These are phyloP conservation scores for Bruguiera gymnorhiza DNA, from an alignment of 345 rosid species.

Conservation along the genomic window DNA sequence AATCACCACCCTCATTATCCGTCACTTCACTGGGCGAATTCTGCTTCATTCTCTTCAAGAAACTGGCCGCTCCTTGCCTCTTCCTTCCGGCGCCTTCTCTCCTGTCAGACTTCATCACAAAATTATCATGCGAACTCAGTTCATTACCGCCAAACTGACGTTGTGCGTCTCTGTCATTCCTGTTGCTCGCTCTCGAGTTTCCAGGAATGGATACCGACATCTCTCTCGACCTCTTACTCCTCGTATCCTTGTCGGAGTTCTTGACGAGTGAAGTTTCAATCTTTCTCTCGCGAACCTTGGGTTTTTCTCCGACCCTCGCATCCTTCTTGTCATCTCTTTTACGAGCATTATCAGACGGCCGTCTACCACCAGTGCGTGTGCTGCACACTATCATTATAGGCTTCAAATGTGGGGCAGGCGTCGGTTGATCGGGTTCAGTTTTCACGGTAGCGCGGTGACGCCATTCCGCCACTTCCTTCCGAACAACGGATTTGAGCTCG, in stretches of 20 bases:
- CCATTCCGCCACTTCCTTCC: slow-evolving; percentile 41
- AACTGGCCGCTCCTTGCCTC: slow-evolving; percentile 44
- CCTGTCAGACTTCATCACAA: slow-evolving; percentile 34
- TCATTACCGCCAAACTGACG: slow-evolving; percentile 46
- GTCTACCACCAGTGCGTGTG: slow-evolving; percentile 24
- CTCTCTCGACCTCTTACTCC: slow-evolving; percentile 36
- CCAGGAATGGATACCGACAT: slow-evolving; percentile 15
- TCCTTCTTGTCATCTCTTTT: slow-evolving; percentile 23
- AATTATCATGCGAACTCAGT: slow-evolving; percentile 46
- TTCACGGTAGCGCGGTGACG: slow-evolving; percentile 6
- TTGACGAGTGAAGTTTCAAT: slow-evolving; percentile 6
- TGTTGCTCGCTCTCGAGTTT: slow-evolving; percentile 21
- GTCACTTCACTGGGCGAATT: slow-evolving; percentile 30
- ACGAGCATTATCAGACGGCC: slow-evolving; percentile 16
- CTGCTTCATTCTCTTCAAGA: slow-evolving; percentile 53
- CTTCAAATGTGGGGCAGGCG: slow-evolving; percentile 9
- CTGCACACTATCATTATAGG: slow-evolving; percentile 32
- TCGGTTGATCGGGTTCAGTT: slow-evolving; percentile 13
- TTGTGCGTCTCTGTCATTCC: slow-evolving; percentile 25
- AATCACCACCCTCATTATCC: slow-evolving; percentile 15
- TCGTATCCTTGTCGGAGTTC: slow-evolving; percentile 23
- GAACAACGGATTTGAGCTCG: slow-evolving; percentile 44
- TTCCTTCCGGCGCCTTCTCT: slow-evolving; percentile 34
- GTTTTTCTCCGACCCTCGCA: slow-evolving; percentile 19
- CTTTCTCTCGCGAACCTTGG: slow-evolving; percentile 9